phyloP scores from a whole-genome alignment of 345 rosid species.

The Eutrema yunnanense region DNA sequence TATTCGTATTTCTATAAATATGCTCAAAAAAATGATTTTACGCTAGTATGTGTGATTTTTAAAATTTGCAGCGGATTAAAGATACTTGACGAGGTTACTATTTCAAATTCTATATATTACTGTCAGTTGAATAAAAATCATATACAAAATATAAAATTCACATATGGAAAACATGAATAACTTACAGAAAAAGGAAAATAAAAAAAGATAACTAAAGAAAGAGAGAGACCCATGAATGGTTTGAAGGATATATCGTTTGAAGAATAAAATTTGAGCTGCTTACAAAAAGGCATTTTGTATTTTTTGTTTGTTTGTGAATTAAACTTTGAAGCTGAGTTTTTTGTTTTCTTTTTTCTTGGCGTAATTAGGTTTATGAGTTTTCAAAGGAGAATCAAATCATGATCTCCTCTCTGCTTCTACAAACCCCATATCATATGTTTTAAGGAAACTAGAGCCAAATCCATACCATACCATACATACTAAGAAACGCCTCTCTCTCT shows the following conservation, averaged over 20 bases:
- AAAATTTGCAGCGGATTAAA: not conserved
- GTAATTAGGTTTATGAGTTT: not conserved
- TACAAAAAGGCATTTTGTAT: not conserved
- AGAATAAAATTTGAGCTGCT: not conserved
- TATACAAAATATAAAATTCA: not conserved
- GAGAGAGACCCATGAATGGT: not conserved
- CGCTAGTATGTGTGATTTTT: not conserved
- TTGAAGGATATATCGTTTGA: not conserved
- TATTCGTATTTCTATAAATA: conserved; percentile 19
- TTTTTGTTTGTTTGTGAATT: not conserved
- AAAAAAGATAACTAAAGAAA: not conserved
- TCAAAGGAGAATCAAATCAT: conserved; percentile 8
- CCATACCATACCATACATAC: conserved; percentile 1
- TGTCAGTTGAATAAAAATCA: not conserved
- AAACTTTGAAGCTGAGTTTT: too few relatives aligned
- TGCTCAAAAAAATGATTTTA: not conserved
- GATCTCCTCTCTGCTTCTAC: conserved; percentile 17
- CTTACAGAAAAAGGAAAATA: not conserved
- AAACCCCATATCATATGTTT: conserved; percentile 14
- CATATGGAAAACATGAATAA: conserved; percentile 16
- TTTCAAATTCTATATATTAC: not conserved
- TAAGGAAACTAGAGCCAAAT: conserved; percentile 7
- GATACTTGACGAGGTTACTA: not conserved
- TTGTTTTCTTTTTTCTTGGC: not conserved
- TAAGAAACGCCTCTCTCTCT: not conserved